Base-by-base conservation (phyloP, 805 yeast genomes). In the Ogataea parapolymorpha region DNA sequence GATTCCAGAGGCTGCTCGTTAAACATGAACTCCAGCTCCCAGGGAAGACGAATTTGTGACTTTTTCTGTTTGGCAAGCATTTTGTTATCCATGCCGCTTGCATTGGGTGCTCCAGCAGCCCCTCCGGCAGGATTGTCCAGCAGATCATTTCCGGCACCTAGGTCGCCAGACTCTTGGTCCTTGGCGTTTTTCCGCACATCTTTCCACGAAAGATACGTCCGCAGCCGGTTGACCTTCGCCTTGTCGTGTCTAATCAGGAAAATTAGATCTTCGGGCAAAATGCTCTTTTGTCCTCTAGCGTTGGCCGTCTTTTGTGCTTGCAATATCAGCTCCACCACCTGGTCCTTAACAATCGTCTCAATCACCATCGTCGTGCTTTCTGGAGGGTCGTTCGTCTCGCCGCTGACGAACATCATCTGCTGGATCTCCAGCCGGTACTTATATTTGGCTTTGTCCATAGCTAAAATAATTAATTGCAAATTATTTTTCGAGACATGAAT, bases 361-460 rank as follows among this genome's bases (percentile, higher is more conserved):
- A 91, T 88, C 39, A 93, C 66, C n/a, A 91, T 80, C 0, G 96
- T 85, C 0, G 97, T 87, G 49, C 86, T 95, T 12, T 83, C 75
- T 0, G 97, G 95, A 2, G 98, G 95, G 55, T 93, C 99, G 51
- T 85, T 86, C 0, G 93, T 79, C 61, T 93, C 98, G 2, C 99
- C 99, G 41, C 84, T 75, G 41, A 93, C 99, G 70, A 93, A 93
- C 99, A 93, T 93, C 99, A 93, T 93, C 68, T 86, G 93, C 64
- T 93, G 99, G 55, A 93, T 93, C 67, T 93, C 99, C 27, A 85
- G 77, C 42, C 95, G 72, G 63, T 91, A 93, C 58, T 82, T 80
- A 67, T 85, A 81, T 59, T 79, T 79, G 40, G 68, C 49, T 37
- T 52, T 54, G 34, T 57, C 58, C 42, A 39, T 39, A 6, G 22